Evolutionary conservation across 768 basidiomycete genomes (phyloP).

Genomic region (Podaxis sp.): DNA sequence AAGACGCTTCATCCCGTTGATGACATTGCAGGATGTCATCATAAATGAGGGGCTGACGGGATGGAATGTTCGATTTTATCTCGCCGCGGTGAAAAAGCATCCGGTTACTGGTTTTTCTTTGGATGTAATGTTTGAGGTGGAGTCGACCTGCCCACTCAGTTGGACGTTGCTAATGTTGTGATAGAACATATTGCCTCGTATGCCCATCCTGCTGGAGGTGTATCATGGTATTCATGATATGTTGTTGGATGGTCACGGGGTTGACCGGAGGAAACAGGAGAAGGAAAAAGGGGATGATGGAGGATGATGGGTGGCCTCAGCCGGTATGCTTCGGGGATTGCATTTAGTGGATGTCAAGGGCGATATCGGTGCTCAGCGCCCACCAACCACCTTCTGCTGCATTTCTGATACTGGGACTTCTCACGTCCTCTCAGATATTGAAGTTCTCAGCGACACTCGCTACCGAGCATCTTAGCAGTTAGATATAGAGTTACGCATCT

Average conservation of each 20-base stretch:
- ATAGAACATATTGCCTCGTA: slow-evolving; percentile 66
- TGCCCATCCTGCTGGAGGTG: slow-evolving; percentile 57
- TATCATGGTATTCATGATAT: slow-evolving; percentile 60
- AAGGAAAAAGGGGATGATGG: not conserved
- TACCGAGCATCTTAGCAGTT: too few relatives aligned
- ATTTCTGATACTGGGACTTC: too few relatives aligned
- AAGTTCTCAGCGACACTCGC: too few relatives aligned
- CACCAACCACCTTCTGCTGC: too few relatives aligned
- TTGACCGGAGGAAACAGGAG: not conserved
- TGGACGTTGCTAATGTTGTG: slow-evolving; percentile 1
- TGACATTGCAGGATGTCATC: slow-evolving; percentile 55
- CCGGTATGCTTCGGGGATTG: not conserved
- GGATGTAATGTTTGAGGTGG: slow-evolving; percentile 63
- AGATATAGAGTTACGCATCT: too few relatives aligned
- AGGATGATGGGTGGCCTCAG: not conserved
- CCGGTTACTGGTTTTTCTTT: slow-evolving; percentile 31
- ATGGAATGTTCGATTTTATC: slow-evolving; percentile 74
- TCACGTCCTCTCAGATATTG: too few relatives aligned
- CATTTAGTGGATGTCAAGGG: not conserved
- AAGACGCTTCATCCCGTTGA: slow-evolving; percentile 61
- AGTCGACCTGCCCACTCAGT: slow-evolving; percentile 16
- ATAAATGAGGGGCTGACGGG: slow-evolving; percentile 73
- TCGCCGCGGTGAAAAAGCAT: slow-evolving; percentile 46
- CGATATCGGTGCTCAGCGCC: too few relatives aligned
- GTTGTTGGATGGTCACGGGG: slow-evolving; percentile 23